Conservation (phyloP, 2,329 filamentous ascomycete species). For the Aureobasidium musti region DNA sequence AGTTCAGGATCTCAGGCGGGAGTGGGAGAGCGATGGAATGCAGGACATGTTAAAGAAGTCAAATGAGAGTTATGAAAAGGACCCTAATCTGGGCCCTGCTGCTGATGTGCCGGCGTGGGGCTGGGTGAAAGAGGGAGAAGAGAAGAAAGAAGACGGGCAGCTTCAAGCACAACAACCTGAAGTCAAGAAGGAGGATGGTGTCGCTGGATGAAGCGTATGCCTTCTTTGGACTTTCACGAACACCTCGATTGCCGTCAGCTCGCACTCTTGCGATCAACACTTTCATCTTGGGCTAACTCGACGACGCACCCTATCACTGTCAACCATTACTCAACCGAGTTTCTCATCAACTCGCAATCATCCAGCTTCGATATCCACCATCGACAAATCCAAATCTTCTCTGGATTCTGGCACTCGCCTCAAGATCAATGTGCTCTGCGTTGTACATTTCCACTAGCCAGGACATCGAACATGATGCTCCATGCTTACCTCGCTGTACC, state of each 20-base stretch:
- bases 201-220: neutral
- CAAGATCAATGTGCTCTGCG: neutral
- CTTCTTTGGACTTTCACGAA: neutral
- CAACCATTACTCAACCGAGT: neutral
- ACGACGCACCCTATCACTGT: neutral
- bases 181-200: neutral
- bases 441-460: neutral
- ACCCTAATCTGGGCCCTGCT: conserved; percentile 42
- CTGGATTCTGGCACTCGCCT: no score
- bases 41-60: conserved; percentile 42
- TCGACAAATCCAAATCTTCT: neutral
- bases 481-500: neutral
- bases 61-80: conserved; percentile 42
- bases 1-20: conserved; percentile 43
- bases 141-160: neutral
- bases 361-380: neutral
- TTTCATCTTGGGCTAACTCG: neutral
- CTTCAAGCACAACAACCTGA: neutral
- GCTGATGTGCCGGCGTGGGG: conserved; percentile 34
- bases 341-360: neutral
- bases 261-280: no score
- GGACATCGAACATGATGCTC: neutral
- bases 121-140: conserved; percentile 12
- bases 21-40: conserved; percentile 44
- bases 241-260: neutral